Evolutionary conservation across 495 filamentous ascomycete genomes (phyloP).

Genomic region (Paragyromitra xinjiangensis): DNA sequence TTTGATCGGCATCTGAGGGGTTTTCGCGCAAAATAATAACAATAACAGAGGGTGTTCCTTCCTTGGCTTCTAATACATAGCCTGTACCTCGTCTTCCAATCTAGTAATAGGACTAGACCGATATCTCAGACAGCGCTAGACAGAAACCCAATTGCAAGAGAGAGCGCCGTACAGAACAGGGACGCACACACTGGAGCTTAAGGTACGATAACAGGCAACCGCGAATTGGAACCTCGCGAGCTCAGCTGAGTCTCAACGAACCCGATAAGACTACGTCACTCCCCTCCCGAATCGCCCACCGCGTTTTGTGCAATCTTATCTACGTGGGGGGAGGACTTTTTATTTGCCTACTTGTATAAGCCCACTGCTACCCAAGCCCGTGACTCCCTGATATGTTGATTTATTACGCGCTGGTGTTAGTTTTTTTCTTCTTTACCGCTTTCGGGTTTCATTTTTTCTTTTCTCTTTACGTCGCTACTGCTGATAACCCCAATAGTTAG

Average conservation of each 20-base stretch:
- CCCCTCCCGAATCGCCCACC: neutral
- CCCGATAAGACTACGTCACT: constrained; percentile 33
- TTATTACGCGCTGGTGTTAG: neutral
- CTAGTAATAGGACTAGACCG: neutral
- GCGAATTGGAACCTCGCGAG: constrained; percentile 10
- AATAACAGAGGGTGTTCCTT: neutral
- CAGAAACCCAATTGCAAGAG: constrained; percentile 1
- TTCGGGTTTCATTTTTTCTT: neutral
- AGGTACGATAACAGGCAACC: constrained; percentile 1
- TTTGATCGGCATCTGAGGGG: neutral
- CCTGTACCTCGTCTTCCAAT: neutral
- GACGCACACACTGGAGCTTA: neutral
- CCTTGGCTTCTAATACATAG: neutral
- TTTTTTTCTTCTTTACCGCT: neutral
- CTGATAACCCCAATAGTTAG: neutral
- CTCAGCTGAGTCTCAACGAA: neutral
- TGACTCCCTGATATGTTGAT: neutral
- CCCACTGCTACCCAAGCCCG: neutral
- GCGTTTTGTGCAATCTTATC: constrained; percentile 15
- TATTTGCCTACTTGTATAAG: constrained; percentile 1
- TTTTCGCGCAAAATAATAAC: neutral
- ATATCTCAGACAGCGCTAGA: neutral
- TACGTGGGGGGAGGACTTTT: neutral
- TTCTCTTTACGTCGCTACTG: neutral
- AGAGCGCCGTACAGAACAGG: neutral